Percentiles rank a stretch among this genome's conserved stretches.
These are phyloP conservation scores for Mediolabrus comicus DNA, from an alignment of 108 stramenopile species.

Conservation along the genomic window DNA sequence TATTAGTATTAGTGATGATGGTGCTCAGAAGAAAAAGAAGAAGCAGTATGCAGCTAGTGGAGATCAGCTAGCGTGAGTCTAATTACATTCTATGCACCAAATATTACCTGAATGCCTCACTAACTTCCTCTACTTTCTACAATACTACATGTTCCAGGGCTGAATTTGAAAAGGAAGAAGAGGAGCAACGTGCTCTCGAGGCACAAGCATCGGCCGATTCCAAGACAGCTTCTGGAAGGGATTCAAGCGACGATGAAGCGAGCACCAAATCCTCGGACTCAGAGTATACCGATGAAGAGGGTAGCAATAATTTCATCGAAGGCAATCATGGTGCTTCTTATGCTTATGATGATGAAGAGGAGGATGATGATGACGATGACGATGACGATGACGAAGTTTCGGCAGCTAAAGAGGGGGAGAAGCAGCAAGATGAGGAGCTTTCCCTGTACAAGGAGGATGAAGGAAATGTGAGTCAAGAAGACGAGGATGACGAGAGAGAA, in stretches of 20 bases:
- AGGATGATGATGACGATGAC: background rate
- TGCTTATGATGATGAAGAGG: background rate
- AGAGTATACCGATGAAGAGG: background rate
- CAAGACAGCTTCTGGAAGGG: background rate
- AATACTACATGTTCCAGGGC: background rate
- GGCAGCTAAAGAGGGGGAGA: background rate
- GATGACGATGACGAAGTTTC: background rate
- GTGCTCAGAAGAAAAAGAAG: background rate
- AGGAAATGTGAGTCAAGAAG: background rate
- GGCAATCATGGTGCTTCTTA: too few relatives aligned
- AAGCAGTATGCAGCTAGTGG: background rate
- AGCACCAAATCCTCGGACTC: too few relatives aligned
- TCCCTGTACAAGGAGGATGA: background rate
- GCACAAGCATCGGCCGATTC: background rate
- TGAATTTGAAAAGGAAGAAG: background rate
- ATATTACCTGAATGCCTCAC: background rate
- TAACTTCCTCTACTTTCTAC: background rate
- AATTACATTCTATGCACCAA: too few relatives aligned
- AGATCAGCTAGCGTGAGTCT: background rate
- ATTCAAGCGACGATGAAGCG: background rate
- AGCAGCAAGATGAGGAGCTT: too few relatives aligned
- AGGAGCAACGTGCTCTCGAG: background rate
- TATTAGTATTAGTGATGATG: background rate
- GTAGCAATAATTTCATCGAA: background rate
- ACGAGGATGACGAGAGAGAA: too few relatives aligned